phyloP scores from a whole-genome alignment of 352 stramenopile genomes.

The Globisporangium spiculum region DNA sequence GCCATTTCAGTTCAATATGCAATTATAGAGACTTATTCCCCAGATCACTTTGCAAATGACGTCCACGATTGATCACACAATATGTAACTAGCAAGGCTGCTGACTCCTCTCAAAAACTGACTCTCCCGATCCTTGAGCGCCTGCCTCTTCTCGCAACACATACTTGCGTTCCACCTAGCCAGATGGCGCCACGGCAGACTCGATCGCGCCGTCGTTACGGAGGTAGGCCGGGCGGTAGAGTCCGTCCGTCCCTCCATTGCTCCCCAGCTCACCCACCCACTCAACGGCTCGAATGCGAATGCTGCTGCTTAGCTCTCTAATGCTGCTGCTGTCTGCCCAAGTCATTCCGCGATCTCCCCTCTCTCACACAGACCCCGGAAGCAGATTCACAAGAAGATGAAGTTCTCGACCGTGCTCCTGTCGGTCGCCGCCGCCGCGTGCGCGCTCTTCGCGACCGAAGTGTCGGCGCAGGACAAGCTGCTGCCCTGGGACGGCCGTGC shows the following conservation, averaged over 20 bases:
- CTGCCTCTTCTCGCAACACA: not conserved
- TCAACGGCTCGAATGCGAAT: not conserved
- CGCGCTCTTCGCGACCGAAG: constrained; percentile 12
- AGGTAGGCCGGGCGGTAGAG: not conserved
- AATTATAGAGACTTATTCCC: not conserved
- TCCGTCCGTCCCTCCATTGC: not conserved
- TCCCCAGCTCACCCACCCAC: not conserved
- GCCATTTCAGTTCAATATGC: not conserved
- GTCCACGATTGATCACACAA: not conserved
- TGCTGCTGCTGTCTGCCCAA: not conserved
- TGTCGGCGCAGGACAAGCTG: constrained; percentile 21
- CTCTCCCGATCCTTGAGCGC: not conserved
- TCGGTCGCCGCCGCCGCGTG: constrained; percentile 14
- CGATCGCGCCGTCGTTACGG: not conserved
- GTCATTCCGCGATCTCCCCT: constrained; percentile 5
- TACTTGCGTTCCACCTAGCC: not conserved
- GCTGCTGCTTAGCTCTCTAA: not conserved
- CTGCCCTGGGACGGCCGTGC: constrained; percentile 61
- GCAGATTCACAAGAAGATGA: constrained; percentile 5
- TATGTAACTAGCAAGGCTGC: not conserved
- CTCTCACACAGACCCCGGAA: not conserved
- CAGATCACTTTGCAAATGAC: not conserved
- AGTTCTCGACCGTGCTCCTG: constrained; percentile 17
- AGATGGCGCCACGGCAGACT: not conserved
- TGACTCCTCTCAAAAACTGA: not conserved